Conservation (phyloP, 2,329 filamentous ascomycete species). For the Cytospora mali region DNA sequence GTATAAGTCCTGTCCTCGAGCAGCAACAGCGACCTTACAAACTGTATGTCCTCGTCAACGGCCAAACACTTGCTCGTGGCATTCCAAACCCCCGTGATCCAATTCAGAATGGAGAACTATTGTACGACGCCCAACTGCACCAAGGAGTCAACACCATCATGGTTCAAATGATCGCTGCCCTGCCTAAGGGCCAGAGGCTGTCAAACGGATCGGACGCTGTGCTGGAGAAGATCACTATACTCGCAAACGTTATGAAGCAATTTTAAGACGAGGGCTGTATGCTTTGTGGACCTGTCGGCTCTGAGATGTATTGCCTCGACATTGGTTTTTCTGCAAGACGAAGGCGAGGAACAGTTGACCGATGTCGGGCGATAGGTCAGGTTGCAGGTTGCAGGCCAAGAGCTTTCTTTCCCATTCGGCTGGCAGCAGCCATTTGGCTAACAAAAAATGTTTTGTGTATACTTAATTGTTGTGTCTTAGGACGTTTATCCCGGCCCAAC, state of each 20-base stretch:
- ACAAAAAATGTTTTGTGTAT: background rate
- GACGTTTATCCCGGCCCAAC: background rate
- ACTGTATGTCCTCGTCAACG: slow-evolving; percentile 73
- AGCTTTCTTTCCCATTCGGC: background rate
- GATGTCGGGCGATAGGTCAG: background rate
- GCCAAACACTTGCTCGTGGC: slow-evolving; percentile 57
- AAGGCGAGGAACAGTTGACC: no score
- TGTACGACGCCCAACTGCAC: slow-evolving; percentile 74
- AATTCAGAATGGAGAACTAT: slow-evolving; percentile 59
- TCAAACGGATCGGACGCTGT: slow-evolving; percentile 67
- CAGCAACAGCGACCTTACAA: slow-evolving; percentile 69
- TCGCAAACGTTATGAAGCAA: slow-evolving; percentile 67
- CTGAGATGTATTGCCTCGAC: background rate
- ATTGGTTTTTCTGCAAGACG: background rate
- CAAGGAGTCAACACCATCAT: slow-evolving; percentile 78
- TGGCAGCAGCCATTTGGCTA: background rate
- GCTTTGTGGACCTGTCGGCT: background rate
- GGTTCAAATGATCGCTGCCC: slow-evolving; percentile 74
- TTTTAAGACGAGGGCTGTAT: slow-evolving; percentile 33
- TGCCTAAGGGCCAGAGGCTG: slow-evolving; percentile 61
- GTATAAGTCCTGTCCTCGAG: slow-evolving; percentile 63
- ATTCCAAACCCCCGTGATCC: slow-evolving; percentile 56
- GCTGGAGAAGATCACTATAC: slow-evolving; percentile 76
- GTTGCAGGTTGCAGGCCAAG: background rate
- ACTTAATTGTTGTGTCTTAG: background rate